Base-by-base conservation (phyloP, 2,329 filamentous ascomycete species). In the Leptographium wingfieldii region DNA sequence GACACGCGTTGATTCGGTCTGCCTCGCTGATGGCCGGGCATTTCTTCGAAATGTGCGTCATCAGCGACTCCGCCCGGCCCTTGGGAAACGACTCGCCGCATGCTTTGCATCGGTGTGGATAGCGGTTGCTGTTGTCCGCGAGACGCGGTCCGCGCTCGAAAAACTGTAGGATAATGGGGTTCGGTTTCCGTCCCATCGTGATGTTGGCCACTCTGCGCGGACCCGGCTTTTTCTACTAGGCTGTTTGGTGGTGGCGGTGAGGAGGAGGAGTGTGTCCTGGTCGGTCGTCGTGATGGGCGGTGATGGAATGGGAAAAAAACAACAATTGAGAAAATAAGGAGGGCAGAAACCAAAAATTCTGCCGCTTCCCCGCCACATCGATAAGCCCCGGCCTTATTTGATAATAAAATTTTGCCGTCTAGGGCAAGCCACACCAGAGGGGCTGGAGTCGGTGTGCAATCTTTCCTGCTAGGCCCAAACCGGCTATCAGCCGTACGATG, bases 51-150 rank as follows among this genome's bases (percentile, higher is more conserved):
- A 96, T 80, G 69, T 96, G 92, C 63, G 80, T 85, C 52, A 84
- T 87, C 62, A 96, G 74, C 67, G 84, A 89, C 69, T 96, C 92
- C 68, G 90, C 87, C 63, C 92, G 84, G 63, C 92, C 92, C 70
- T 95, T 95, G 64, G 90, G 88, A 64, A 96, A 96, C 72, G 88
- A 87, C 73, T 94, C 88, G 65, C 90, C 90, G 71, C 90, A 95
- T 65, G 85, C 80, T 72, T 88, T 92, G 81, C 91, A 96, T 14
- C 88, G 94, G 70, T 96, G 90, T 67, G 90, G 86, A 70, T 96
- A 96, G 61, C 92, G 84, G 72, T 95, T 96, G 76, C 89, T 94
- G 65, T 88, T 87, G 74, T 96, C 90, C 69, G 87, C 84, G 67
- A 96, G 81, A 74, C 96, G 96, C 48, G 84, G 82, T 11, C 92